Percentiles rank a stretch among this genome's conserved stretches.
Evolutionary conservation across 768 basidiomycete species (phyloP).

Genomic region (Russula brevipes): DNA sequence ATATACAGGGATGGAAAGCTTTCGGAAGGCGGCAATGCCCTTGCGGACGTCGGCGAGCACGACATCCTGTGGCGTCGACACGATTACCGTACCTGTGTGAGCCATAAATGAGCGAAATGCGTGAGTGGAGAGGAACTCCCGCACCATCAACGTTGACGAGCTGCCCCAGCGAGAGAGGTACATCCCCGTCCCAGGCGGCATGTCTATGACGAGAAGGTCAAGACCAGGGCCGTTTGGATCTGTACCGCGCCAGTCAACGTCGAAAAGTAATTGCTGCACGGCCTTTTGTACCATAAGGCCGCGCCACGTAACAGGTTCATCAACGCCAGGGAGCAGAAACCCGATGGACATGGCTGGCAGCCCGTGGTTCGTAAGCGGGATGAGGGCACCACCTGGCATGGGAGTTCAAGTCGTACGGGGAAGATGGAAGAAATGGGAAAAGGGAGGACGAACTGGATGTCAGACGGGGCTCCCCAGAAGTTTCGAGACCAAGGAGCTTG

Average conservation of each 20-base stretch:
- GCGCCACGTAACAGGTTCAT: conserved; percentile 88
- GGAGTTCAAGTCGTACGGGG: no score
- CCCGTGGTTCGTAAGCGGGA: conserved; percentile 84
- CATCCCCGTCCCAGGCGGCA: conserved; percentile 99
- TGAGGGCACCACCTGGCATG: conserved; percentile 56
- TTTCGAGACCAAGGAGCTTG: conserved; percentile 84
- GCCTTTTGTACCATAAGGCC: conserved; percentile 99
- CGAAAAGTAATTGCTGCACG: conserved; percentile 91
- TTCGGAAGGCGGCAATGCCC: conserved; percentile 88
- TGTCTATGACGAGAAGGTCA: conserved; percentile 87
- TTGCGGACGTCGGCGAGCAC: conserved; percentile 88
- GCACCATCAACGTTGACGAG: conserved; percentile 77
- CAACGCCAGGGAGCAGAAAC: conserved; percentile 73
- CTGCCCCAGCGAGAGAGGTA: conserved; percentile 87
- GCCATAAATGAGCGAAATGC: background rate
- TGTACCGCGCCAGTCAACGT: conserved; percentile 77
- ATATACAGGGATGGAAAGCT: conserved; percentile 80
- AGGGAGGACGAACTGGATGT: conserved; percentile 51
- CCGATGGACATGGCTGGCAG: conserved; percentile 97
- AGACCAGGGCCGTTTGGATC: conserved; percentile 44
- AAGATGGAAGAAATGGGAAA: background rate
- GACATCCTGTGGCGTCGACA: conserved; percentile 94
- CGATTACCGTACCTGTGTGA: conserved; percentile 75
- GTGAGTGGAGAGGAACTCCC: conserved; percentile 24
- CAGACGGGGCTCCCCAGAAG: conserved; percentile 69